Evolutionary conservation across 2,329 filamentous ascomycete genomes (phyloP).

Genomic region (Fusarium udum): DNA sequence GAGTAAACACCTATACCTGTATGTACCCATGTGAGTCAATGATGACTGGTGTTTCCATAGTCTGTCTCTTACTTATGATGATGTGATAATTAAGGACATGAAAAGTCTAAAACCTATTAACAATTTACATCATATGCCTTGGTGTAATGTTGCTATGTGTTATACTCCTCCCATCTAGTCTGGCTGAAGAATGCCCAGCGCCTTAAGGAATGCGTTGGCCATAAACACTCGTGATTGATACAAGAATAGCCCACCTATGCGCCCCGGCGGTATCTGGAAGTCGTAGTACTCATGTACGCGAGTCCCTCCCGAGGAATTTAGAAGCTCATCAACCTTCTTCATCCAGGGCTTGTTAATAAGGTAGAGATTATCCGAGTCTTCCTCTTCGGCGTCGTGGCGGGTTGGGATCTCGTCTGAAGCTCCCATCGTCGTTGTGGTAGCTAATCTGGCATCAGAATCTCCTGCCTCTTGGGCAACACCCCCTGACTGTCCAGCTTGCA

Average conservation of each 20-base stretch:
- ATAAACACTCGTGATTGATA: neutral
- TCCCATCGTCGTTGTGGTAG: neutral
- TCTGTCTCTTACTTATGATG: neutral
- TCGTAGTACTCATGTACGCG: neutral
- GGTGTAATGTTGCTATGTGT: neutral
- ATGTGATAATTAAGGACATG: neutral
- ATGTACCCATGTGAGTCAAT: accelerated
- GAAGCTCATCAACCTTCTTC: accelerated
- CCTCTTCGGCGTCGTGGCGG: neutral
- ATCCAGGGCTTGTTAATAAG: neutral
- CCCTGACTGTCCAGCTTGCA: accelerated
- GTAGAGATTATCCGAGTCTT: neutral
- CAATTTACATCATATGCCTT: neutral
- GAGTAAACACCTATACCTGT: neutral
- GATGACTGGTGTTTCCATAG: neutral
- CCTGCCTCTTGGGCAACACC: neutral
- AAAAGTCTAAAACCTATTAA: no score
- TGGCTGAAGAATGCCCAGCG: neutral
- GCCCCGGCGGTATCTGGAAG: neutral
- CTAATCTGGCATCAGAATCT: neutral
- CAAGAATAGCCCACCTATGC: neutral
- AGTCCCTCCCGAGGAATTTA: neutral
- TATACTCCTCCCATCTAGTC: no score
- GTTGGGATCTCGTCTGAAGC: neutral
- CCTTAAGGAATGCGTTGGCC: neutral